Percentiles rank a stretch among this genome's conserved stretches.
Evolutionary conservation across 108 stramenopile species (phyloP).

Genomic region (Parietichytrium sp.): DNA sequence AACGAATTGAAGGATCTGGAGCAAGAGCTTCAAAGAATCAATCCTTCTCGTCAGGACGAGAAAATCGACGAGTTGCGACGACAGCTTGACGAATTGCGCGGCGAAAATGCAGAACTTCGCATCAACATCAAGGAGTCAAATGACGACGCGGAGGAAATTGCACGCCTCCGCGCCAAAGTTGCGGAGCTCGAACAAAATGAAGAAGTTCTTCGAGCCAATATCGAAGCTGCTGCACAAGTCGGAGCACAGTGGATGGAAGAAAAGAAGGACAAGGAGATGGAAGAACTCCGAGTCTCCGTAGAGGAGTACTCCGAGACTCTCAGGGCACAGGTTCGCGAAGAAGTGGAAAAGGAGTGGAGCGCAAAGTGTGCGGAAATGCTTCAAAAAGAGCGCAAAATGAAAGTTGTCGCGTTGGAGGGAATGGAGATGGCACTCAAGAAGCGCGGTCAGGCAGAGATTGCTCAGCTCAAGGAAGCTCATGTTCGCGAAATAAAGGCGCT

Average conservation of each 20-base stretch:
- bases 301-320: too few species aligned
- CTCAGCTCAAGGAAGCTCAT: too few species aligned
- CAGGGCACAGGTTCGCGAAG: too few species aligned
- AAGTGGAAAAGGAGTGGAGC: too few species aligned
- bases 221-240: neutral
- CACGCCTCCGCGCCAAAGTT: neutral
- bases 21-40: neutral
- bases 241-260: slow-evolving; percentile 35
- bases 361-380: too few species aligned
- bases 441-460: too few species aligned
- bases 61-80: neutral
- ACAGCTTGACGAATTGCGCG: neutral
- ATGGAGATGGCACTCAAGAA: too few species aligned
- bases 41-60: neutral
- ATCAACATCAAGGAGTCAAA: too few species aligned
- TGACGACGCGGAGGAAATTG: neutral
- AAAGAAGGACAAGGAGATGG: slow-evolving; percentile 29
- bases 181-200: slow-evolving; percentile 27
- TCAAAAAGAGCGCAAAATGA: too few species aligned
- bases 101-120: neutral
- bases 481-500: too few species aligned
- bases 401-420: too few species aligned
- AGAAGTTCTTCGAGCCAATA: neutral
- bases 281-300: neutral
- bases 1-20: neutral